Conservation (phyloP, 192 early-diverging fungal genomes). For the Coemansia erecta region DNA sequence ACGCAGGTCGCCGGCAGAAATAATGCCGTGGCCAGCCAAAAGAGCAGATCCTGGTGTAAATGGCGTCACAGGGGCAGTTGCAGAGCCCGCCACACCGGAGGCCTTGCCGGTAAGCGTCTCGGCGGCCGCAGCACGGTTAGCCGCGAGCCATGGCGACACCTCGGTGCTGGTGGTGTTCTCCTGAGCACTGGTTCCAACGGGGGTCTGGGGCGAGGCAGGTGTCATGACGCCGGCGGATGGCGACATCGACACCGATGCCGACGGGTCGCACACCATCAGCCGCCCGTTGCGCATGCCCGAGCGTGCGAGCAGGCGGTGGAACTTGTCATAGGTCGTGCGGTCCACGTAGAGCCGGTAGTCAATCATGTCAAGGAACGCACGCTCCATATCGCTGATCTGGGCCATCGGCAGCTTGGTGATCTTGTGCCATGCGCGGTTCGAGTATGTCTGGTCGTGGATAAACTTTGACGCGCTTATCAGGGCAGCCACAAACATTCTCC, state of each 20-base stretch:
- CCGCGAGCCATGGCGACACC: background rate
- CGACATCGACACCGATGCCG: constrained; percentile 1
- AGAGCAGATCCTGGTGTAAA: constrained; percentile 2
- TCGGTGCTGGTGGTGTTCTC: constrained; percentile 11
- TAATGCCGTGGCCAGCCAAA: background rate
- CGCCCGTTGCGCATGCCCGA: constrained; percentile 51
- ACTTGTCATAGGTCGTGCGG: constrained; percentile 41
- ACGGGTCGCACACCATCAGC: constrained; percentile 36
- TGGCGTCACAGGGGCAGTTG: background rate
- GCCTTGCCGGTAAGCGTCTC: background rate
- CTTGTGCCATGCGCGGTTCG: constrained; percentile 82
- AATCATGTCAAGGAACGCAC: constrained; percentile 71
- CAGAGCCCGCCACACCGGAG: background rate
- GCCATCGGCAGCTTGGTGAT: constrained; percentile 71
- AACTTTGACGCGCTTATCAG: constrained; percentile 87
- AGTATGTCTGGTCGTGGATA: constrained; percentile 78
- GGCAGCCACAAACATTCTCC: constrained; percentile 80
- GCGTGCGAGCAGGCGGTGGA: constrained; percentile 43
- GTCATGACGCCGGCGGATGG: background rate
- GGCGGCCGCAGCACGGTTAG: background rate
- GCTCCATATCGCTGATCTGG: constrained; percentile 82
- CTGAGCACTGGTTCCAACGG: background rate
- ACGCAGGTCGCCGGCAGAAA: constrained; percentile 16
- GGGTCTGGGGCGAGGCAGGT: background rate
- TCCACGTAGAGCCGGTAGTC: constrained; percentile 67